phyloP scores from a whole-genome alignment of 345 rosid species.

The Populus euphratica region DNA sequence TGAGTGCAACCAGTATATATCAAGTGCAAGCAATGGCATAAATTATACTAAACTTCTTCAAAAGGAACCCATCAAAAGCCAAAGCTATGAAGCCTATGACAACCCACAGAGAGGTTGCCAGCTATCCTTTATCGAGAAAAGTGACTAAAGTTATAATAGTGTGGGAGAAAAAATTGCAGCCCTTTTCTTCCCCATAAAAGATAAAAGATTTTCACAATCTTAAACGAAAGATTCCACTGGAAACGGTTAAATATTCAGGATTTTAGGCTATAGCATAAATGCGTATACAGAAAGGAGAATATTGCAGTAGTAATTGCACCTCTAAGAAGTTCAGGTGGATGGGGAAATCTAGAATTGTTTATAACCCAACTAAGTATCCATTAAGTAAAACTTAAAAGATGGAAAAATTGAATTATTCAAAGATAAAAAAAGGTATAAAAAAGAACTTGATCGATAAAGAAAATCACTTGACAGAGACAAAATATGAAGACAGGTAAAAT shows the following conservation, averaged over 20 bases:
- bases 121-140: neutral
- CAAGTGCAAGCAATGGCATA: neutral
- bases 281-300: neutral
- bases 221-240: neutral
- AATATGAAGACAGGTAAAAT: neutral
- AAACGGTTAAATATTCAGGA: neutral
- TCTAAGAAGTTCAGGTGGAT: neutral
- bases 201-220: no score
- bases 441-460: neutral
- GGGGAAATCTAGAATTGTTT: neutral
- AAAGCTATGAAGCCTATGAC: neutral
- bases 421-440: neutral
- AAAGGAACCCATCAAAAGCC: neutral
- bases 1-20: no score
- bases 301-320: neutral
- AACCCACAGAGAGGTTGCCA: neutral
- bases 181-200: neutral
- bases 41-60: neutral
- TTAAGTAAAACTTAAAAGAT: neutral
- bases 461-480: neutral
- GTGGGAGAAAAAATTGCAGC: neutral
- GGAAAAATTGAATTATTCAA: neutral
- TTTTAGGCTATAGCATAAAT: neutral
- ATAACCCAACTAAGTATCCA: neutral
- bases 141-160: neutral